Percentiles rank a stretch among this genome's conserved stretches.
phyloP scores from a whole-genome alignment of 2,329 filamentous ascomycete species.

The Bimuria novae-zelandiae region DNA sequence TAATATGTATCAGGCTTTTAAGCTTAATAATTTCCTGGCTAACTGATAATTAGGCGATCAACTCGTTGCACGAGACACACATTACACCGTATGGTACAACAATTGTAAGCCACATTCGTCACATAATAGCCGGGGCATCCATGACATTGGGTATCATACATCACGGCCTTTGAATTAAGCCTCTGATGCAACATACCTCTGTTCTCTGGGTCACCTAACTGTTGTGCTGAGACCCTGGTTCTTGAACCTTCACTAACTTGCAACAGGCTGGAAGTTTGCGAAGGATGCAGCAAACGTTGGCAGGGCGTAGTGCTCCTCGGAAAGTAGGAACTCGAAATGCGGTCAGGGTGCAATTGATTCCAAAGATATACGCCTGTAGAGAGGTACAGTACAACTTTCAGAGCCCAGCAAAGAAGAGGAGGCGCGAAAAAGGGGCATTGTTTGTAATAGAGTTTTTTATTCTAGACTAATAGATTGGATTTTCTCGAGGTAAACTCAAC shows the following conservation, averaged over 20 bases:
- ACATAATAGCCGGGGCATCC: neutral
- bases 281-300: slow-evolving; percentile 4
- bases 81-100: neutral
- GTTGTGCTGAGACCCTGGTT: no score
- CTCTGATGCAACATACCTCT: no score
- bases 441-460: neutral
- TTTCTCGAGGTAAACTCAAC: neutral
- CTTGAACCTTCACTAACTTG: neutral
- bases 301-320: neutral
- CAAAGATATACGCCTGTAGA: neutral
- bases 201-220: no score
- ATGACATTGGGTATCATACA: no score
- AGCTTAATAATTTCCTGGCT: neutral
- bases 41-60: slow-evolving; percentile 1
- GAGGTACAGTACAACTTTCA: slow-evolving; percentile 1
- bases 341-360: neutral
- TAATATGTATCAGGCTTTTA: slow-evolving; percentile 1
- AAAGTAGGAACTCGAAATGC: slow-evolving; percentile 4
- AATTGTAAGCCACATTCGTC: slow-evolving; percentile 1
- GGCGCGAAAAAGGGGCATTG: neutral
- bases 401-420: neutral
- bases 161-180: no score
- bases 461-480: neutral
- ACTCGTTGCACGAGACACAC: neutral
- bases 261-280: slow-evolving; percentile 3